Evolutionary conservation across 2,329 filamentous ascomycete species (phyloP).

Genomic region (Tolypocladium inflatum): DNA sequence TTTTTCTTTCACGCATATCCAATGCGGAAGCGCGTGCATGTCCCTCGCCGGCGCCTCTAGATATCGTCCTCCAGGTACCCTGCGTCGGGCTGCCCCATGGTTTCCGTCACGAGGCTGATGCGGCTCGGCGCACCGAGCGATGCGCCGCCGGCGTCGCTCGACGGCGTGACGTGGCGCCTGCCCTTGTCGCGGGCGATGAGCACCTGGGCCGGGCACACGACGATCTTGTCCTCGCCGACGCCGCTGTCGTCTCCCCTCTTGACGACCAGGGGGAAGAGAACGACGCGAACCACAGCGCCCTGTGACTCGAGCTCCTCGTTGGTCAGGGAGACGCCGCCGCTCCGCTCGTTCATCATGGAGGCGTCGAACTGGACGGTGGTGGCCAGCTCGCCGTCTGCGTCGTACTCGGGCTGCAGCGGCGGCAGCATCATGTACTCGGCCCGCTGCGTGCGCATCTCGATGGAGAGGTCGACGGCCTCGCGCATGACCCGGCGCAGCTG

Average conservation of each 20-base stretch:
- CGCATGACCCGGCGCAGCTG: constrained; percentile 82
- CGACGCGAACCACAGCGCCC: constrained; percentile 73
- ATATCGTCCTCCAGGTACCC: constrained; percentile 23
- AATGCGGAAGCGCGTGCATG: not conserved
- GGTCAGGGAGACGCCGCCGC: constrained; percentile 45
- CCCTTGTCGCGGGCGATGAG: constrained; percentile 54
- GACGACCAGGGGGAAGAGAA: constrained; percentile 92
- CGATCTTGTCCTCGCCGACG: constrained; percentile 84
- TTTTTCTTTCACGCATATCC: not conserved
- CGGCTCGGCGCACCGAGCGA: constrained; percentile 28
- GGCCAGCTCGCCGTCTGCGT: constrained; percentile 80
- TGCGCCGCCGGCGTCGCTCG: constrained; percentile 42
- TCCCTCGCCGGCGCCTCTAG: constrained; percentile 6
- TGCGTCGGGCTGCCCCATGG: constrained; percentile 18
- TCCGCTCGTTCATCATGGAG: constrained; percentile 87
- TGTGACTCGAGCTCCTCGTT: constrained; percentile 75
- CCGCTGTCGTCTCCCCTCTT: constrained; percentile 89
- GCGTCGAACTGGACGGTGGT: constrained; percentile 89
- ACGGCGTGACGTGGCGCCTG: constrained; percentile 31
- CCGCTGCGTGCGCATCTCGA: constrained; percentile 95
- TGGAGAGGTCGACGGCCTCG: constrained; percentile 78
- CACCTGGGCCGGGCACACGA: constrained; percentile 91
- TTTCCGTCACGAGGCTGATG: constrained; percentile 26
- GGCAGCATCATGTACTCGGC: constrained; percentile 99
- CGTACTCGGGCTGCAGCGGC: constrained; percentile 88